Conservation (phyloP, 2,329 filamentous ascomycete species). For the Diaporthe citriasiana region DNA sequence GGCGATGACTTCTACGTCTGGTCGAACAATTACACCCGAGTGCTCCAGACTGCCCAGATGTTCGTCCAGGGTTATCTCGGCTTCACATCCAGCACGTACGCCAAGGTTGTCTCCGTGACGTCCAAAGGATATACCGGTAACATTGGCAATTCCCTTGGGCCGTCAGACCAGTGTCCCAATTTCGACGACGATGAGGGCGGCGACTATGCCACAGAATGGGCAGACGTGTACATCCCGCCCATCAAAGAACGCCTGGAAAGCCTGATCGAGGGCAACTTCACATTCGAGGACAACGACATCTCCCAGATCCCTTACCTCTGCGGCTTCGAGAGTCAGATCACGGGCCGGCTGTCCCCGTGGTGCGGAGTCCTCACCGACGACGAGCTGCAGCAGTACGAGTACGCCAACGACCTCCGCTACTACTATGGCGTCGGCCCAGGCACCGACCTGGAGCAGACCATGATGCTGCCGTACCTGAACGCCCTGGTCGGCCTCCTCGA, state of each 20-base stretch:
- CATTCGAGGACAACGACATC: constrained; percentile 67
- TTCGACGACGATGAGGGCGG: constrained; percentile 68
- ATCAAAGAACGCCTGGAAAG: constrained; percentile 68
- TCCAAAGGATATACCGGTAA: constrained; percentile 63
- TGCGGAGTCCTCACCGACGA: constrained; percentile 73
- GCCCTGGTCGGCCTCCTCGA: constrained; percentile 66
- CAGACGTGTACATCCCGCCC: constrained; percentile 65
- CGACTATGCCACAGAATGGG: constrained; percentile 62
- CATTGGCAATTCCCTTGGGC: constrained; percentile 73
- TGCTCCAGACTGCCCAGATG: constrained; percentile 72
- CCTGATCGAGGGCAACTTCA: constrained; percentile 67
- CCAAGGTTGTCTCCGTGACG: constrained; percentile 71
- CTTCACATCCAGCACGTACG: constrained; percentile 64
- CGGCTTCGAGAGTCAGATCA: constrained; percentile 77
- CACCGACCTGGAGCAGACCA: constrained; percentile 64
- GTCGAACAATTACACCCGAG: constrained; percentile 76
- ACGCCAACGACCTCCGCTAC: constrained; percentile 77
- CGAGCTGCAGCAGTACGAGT: constrained; percentile 75
- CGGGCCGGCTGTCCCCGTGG: constrained; percentile 71
- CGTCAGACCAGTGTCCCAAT: constrained; percentile 73
- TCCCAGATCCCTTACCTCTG: constrained; percentile 77
- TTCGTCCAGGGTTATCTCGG: constrained; percentile 75
- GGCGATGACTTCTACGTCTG: constrained; percentile 70
- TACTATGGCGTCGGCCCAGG: constrained; percentile 75
- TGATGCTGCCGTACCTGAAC: constrained; percentile 74